Evolutionary conservation across 768 basidiomycete species (phyloP), one percentile per base, ranked within the genome.

Genomic region (Gymnopilus junonius): DNA sequence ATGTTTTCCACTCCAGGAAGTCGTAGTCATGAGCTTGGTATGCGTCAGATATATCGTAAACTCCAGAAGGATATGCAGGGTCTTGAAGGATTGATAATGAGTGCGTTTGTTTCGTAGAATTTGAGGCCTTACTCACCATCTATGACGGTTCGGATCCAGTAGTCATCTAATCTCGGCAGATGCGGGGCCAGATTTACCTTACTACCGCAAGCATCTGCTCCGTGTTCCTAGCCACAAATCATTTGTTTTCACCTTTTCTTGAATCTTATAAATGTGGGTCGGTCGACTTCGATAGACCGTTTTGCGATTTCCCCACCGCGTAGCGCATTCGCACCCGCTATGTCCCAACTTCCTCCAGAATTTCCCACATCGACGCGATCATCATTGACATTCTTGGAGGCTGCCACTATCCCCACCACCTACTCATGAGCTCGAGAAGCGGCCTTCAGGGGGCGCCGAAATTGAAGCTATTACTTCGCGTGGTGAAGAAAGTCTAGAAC

Each of bases 401-500:
- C 59, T 37, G 8, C 32, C 23, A 35, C 53, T n/a, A n/a, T n/a
- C n/a, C n/a, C n/a, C n/a, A 35, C 32, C 31, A 35, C 53, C 53
- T 23, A 23, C 57, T 29, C 40, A 54, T 42, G 37, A 43, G 25
- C 50, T 43, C 35, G 34, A 40, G 29, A 35, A 39, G 37, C 32
- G 39, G n/a, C 32, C 51, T 17, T 40, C 34, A 46, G 32, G 15
- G 29, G 32, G 29, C 37, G 14, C 39, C 17, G 43, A 20, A 25
- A 11, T 75, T 12, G 68, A 71, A 29, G 63, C 65, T 58, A 70
- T 75, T 32, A 65, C 72, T 1, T 56, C 63, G 27, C 68, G 66
- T 17, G 71, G 65, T 55, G 71, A 78, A 65, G 67, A 71, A 14
- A 67, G 68, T 15, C 62, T 73, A 34, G 73, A 72, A 50, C 70